Evolutionary conservation across 192 early-diverging fungal genomes (phyloP).

Genomic region (Entrophospora sp.): DNA sequence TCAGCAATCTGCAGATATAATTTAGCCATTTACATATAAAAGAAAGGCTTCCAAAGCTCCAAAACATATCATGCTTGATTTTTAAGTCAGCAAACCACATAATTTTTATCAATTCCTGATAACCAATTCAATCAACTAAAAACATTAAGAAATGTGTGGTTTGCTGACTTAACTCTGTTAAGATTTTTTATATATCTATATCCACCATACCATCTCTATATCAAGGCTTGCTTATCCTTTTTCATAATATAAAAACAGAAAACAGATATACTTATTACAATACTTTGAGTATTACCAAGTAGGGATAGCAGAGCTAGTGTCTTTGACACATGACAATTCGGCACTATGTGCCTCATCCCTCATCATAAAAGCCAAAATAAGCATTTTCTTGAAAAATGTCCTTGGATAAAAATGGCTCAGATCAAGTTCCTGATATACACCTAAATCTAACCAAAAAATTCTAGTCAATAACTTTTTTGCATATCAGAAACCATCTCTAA

Average conservation of each 20-base stretch:
- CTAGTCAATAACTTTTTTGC: too few species aligned
- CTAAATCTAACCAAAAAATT: too few species aligned
- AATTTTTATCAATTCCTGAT: not conserved
- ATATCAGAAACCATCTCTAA: too few species aligned
- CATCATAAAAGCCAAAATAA: too few species aligned
- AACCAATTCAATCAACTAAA: not conserved
- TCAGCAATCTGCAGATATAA: not conserved
- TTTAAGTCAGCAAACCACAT: not conserved
- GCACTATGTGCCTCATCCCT: too few species aligned
- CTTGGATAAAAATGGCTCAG: too few species aligned
- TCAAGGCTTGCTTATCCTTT: not conserved
- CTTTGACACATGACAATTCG: too few species aligned
- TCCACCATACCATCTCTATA: not conserved
- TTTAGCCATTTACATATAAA: not conserved
- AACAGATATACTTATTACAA: conserved; percentile 10
- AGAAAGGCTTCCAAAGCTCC: not conserved
- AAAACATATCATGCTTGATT: not conserved
- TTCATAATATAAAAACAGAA: conserved; percentile 3
- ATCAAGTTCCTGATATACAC: too few species aligned
- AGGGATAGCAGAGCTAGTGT: not conserved
- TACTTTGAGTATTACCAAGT: conserved; percentile 8
- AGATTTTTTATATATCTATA: not conserved
- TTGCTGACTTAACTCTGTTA: not conserved
- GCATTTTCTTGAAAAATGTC: too few species aligned
- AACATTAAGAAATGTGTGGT: not conserved